Evolutionary conservation across 768 basidiomycete genomes (phyloP), one percentile per base, ranked within the genome.

Genomic region (Lenzites betulinus): DNA sequence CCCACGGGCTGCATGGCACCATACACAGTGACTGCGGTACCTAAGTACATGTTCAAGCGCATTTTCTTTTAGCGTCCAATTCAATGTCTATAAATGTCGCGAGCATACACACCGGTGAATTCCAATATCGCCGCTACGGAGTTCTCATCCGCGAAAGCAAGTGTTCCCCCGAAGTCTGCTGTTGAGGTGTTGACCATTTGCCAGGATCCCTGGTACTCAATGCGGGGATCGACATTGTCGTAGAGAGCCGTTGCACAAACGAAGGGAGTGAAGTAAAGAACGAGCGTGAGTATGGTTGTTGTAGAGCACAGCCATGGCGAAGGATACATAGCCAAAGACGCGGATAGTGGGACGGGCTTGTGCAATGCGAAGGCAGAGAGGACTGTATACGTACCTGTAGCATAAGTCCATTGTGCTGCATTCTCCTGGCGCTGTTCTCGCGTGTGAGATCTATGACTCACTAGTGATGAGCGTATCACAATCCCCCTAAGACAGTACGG

Each of bases 1-100:
- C 55, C 55, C 38, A 50, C 55, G 11, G 55, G 55, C 25, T 22
- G 30, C 9, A 57, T 26, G 18, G 55, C 26, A 13, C 55, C 55
- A 23, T 49, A 57, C n/a, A 57, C 55, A 5, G 55, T 9, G 25
- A 57, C 39, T 18, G 55, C 48, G 26, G 47, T 49, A 7, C 55
- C 55, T 57, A 20, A 0, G n/a, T 11, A n/a, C n/a, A n/a, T n/a
- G n/a, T n/a, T 42, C 15, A 35, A 7, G 30, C 42, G 0, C 38
- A 39, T 39, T n/a, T 44, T 2, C 5, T 20, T n/a, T 11, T 22
- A 11, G 20, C 13, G 25, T 41, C 16, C 30, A 13, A 18, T n/a
- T 8, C 26, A 7, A 22, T 18, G 26, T 12, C 6, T 1, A 30
- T 4, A 16, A 16, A 49, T 15, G 13, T 1, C 7, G 12, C 26